These are phyloP conservation scores for Sordariomycetes sp. DNA, from an alignment of 2,329 filamentous ascomycete genomes.

Conservation along the genomic window DNA sequence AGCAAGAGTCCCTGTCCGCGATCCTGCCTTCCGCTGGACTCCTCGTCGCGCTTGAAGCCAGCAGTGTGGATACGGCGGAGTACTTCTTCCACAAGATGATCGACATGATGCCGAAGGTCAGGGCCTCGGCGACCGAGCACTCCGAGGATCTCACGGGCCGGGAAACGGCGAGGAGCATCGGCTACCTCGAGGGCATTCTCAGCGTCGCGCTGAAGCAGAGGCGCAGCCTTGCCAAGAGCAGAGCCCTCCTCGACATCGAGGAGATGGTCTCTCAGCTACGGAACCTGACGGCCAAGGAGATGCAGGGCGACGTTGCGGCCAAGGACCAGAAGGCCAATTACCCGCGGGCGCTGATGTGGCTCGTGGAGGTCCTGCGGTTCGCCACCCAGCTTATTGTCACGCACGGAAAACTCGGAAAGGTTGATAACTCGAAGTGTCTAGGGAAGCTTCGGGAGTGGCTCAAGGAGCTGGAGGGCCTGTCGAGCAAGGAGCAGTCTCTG, in stretches of 20 bases:
- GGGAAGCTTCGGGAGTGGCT: conserved; percentile 35
- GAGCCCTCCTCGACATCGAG: background rate
- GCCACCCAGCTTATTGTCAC: conserved; percentile 48
- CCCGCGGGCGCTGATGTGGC: conserved; percentile 36
- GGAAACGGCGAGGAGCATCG: conserved; percentile 66
- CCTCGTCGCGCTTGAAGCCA: conserved; percentile 16
- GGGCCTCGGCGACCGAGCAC: conserved; percentile 57
- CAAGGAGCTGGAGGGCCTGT: conserved; percentile 29
- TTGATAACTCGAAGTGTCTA: conserved; percentile 30
- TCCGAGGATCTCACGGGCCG: conserved; percentile 74
- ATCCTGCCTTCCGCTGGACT: conserved; percentile 49
- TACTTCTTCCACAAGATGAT: conserved; percentile 70
- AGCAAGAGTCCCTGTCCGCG: conserved; percentile 57
- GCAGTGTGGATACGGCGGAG: conserved; percentile 28
- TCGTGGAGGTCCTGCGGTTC: conserved; percentile 54
- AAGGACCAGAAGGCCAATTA: conserved; percentile 5
- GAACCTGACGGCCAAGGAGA: background rate
- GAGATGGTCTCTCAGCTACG: background rate
- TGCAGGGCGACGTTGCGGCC: background rate
- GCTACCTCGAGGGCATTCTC: conserved; percentile 78
- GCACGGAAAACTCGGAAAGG: conserved; percentile 50
- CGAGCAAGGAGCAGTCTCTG: conserved; percentile 24
- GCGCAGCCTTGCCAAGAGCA: conserved; percentile 22
- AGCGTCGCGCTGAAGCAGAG: conserved; percentile 51
- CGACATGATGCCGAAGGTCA: conserved; percentile 55